phyloP scores from a whole-genome alignment of 2,329 filamentous ascomycete species.

The Macrophomina tecta region DNA sequence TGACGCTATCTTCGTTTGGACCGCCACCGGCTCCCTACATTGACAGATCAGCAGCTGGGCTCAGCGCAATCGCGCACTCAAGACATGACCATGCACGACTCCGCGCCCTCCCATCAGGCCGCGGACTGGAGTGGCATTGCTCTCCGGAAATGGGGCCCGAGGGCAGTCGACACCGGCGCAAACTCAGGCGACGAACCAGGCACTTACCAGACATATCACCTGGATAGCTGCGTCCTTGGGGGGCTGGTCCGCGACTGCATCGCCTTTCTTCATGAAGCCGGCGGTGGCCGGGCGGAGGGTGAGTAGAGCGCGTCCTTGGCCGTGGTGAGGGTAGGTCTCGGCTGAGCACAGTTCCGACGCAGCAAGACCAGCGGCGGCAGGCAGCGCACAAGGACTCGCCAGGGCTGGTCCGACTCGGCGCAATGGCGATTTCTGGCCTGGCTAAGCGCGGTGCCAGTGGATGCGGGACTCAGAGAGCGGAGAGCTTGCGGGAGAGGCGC shows the following conservation, averaged over 20 bases:
- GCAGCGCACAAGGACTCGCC: neutral
- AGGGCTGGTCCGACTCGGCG: neutral
- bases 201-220: constrained; percentile 55
- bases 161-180: constrained; percentile 11
- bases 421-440: neutral
- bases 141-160: neutral
- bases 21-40: constrained; percentile 84
- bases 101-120: constrained; percentile 13
- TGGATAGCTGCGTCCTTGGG: constrained; percentile 51
- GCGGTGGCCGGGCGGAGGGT: constrained; percentile 13
- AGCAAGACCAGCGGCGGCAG: neutral
- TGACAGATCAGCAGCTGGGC: constrained; percentile 24
- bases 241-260: constrained; percentile 42
- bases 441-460: neutral
- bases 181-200: constrained; percentile 5
- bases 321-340: constrained; percentile 6
- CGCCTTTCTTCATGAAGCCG: constrained; percentile 50
- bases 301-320: constrained; percentile 19
- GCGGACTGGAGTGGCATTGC: neutral
- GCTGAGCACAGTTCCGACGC: neutral
- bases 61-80: constrained; percentile 5
- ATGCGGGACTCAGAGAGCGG: neutral
- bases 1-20: constrained; percentile 87
- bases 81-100: constrained; percentile 17
- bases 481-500: neutral